Evolutionary conservation across 352 stramenopile species (phyloP).

Genomic region (Saprolegnia parasitica): DNA sequence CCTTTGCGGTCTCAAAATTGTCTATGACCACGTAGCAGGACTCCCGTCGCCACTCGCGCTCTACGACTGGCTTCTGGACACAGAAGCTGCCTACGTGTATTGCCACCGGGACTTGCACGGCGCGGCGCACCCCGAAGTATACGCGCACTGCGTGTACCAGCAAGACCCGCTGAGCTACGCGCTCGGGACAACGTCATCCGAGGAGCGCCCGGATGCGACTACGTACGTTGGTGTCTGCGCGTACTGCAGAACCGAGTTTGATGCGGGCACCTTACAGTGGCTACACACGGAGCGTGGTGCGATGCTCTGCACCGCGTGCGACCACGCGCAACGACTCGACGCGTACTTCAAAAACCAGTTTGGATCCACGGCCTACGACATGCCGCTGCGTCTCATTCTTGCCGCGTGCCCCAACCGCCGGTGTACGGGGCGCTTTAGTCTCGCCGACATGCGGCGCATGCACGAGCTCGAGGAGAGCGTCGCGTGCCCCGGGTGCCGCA

Average conservation of each 20-base stretch:
- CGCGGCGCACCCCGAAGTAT: neutral
- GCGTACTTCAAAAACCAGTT: neutral
- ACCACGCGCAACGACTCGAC: neutral
- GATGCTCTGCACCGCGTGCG: neutral
- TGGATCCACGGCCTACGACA: neutral
- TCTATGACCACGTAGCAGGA: neutral
- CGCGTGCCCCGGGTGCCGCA: neutral
- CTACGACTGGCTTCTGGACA: neutral
- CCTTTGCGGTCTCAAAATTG: neutral
- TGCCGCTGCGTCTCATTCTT: neutral
- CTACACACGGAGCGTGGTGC: neutral
- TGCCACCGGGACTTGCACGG: neutral
- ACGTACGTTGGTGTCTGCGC: neutral
- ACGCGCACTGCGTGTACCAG: neutral
- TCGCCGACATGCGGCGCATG: neutral
- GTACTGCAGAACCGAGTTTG: neutral
- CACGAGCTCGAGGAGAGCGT: neutral
- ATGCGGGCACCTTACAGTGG: neutral
- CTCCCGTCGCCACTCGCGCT: neutral
- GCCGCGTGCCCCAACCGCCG: neutral
- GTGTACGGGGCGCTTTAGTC: neutral
- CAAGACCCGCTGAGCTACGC: neutral
- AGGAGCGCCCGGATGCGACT: neutral
- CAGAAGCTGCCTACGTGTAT: slow-evolving; percentile 5
- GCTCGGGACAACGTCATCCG: neutral